phyloP scores from a whole-genome alignment of 495 filamentous ascomycete species.

The Massariosphaeria phaeospora region DNA sequence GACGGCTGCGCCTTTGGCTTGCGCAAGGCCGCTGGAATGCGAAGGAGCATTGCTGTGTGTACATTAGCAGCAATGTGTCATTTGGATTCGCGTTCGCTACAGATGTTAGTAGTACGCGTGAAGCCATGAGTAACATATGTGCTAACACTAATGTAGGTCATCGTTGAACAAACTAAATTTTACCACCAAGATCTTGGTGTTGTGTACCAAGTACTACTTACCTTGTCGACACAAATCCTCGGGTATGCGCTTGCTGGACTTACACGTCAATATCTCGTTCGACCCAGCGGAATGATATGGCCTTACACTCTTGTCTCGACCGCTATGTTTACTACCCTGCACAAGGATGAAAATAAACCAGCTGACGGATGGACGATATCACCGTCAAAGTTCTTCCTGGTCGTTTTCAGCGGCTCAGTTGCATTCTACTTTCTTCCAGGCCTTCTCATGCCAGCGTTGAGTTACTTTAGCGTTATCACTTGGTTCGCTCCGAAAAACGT shows the following conservation, averaged over 20 bases:
- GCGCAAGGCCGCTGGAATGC: constrained; percentile 79
- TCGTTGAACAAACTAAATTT: constrained; percentile 82
- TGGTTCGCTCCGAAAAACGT: constrained; percentile 82
- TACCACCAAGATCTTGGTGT: constrained; percentile 73
- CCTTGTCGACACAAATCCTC: constrained; percentile 76
- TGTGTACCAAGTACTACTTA: constrained; percentile 73
- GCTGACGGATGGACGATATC: constrained; percentile 83
- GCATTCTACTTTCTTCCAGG: constrained; percentile 83
- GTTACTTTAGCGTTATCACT: constrained; percentile 84
- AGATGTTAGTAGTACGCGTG: constrained; percentile 47
- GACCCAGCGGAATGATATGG: constrained; percentile 88
- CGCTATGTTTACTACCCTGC: constrained; percentile 78
- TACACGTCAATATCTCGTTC: constrained; percentile 70
- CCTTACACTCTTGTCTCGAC: constrained; percentile 82
- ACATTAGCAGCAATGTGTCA: constrained; percentile 85
- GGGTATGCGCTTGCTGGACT: constrained; percentile 81
- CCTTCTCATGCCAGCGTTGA: constrained; percentile 77
- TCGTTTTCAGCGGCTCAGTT: constrained; percentile 34
- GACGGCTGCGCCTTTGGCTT: constrained; percentile 62
- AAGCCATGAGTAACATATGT: background rate
- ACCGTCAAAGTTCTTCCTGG: constrained; percentile 76
- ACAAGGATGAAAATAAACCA: constrained; percentile 71
- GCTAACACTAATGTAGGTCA: constrained; percentile 47
- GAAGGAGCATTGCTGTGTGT: constrained; percentile 82
- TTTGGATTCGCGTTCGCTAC: constrained; percentile 85